A percentile compares a stretch with the other conserved stretches of the same genome.
Evolutionary conservation across 257 asterid genomes (phyloP).

Genomic region (Salvia miltiorrhiza): DNA sequence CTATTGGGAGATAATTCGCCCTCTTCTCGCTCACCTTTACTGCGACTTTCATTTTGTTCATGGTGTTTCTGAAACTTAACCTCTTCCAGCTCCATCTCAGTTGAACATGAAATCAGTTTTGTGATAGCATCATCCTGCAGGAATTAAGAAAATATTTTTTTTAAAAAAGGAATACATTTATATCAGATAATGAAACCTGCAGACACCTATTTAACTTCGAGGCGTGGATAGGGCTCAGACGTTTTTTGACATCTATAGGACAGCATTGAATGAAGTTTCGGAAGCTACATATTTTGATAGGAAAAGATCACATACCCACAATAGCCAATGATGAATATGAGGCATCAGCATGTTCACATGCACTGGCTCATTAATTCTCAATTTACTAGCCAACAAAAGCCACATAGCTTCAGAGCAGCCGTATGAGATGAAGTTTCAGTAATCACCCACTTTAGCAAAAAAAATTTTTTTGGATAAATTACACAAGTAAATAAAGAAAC

Average conservation of each 20-base stretch:
- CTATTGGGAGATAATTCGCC: constrained; percentile 70
- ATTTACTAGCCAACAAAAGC: too few relatives aligned
- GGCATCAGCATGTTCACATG: neutral
- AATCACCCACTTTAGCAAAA: too few relatives aligned
- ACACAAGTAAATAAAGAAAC: too few relatives aligned
- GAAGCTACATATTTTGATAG: neutral
- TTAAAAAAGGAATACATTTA: neutral
- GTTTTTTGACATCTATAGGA: neutral
- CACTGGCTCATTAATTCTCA: neutral
- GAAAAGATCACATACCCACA: neutral
- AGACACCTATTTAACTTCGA: constrained; percentile 5
- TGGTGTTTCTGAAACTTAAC: constrained; percentile 28
- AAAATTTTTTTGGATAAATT: too few relatives aligned
- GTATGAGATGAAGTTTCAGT: too few relatives aligned
- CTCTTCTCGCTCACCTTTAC: constrained; percentile 62
- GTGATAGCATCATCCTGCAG: constrained; percentile 45
- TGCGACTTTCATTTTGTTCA: constrained; percentile 34
- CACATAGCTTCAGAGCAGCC: too few relatives aligned
- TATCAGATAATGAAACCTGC: neutral
- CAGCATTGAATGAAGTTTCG: neutral
- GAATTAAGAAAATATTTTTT: constrained; percentile 16
- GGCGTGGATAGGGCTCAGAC: neutral
- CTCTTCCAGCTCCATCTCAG: constrained; percentile 31
- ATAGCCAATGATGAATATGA: neutral
- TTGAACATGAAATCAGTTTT: constrained; percentile 33